Base-by-base conservation (phyloP, 441 rosid species). In the Croton laevigatus region DNA sequence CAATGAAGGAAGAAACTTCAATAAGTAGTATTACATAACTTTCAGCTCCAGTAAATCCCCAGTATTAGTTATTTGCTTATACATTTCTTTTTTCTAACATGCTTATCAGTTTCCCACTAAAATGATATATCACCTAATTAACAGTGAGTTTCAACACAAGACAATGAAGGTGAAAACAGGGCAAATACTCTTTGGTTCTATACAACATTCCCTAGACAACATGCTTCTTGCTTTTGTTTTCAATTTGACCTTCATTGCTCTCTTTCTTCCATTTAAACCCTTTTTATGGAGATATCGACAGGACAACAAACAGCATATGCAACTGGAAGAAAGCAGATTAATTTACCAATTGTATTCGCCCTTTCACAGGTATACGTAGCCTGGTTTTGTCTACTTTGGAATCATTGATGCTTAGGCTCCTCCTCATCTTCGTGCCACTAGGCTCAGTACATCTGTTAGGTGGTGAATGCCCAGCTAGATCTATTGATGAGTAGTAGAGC, bases 341-440 rank as follows among this genome's bases (percentile, higher is more conserved):
- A 62, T 38, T 71, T 84, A 87, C 91, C 85, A 87, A 78, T 71
- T 87, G 91, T 75, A 87, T 77, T 61, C 81, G 66, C 20, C 91
- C 91, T 74, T 84, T 84, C 80, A 84, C 66, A 51, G 91, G 91
- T 60, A 87, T 74, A 40, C 81, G 85, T 59, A 83, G 65, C 70
- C 80, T 77, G 70, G 78, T 74, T 62, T 69, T 81, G 46, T 81
- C 87, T 55, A 73, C 76, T 44, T 48, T 74, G 59, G 82, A 69
- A 62, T 79, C 80, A 27, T 72, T 71, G 52, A 73, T 67, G 65
- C 87, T 81, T 62, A 77, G 72, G 68, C 86, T 87, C 78, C 87
- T 79, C 62, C 75, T 84, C 78, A 79, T 55, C 79, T 79, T 81
- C 44, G 81, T 71, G 61, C 80, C 72, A 5, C 53, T 48, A 48